Evolutionary conservation across 306 rosid species (phyloP).

Genomic region (Castanospermum australe): DNA sequence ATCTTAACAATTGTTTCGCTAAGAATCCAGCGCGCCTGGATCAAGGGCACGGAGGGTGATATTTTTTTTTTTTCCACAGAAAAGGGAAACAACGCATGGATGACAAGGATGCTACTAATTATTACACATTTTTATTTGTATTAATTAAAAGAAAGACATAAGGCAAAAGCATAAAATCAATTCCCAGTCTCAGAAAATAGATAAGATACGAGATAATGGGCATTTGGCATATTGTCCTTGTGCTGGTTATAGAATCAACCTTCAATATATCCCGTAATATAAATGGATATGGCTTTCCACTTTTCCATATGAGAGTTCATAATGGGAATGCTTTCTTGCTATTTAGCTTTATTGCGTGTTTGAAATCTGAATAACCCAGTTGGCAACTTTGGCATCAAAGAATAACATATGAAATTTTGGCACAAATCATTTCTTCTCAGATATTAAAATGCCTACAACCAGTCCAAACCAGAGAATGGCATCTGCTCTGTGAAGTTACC

Average conservation of each 20-base stretch:
- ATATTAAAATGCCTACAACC: neutral
- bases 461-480: slow-evolving; percentile 4
- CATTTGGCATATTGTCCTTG: neutral
- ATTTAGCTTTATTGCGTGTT: neutral
- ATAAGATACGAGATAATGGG: too few relatives aligned
- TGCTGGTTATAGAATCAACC: neutral
- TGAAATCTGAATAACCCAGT: neutral
- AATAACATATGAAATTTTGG: neutral
- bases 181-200: neutral
- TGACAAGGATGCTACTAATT: neutral
- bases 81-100: neutral
- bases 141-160: neutral
- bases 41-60: neutral
- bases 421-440: neutral
- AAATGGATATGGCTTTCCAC: neutral
- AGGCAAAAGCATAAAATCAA: neutral
- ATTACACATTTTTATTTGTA: neutral
- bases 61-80: neutral
- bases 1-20: neutral
- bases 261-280: neutral
- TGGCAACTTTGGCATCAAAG: slow-evolving; percentile 11
- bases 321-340: neutral
- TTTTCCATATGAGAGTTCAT: neutral
- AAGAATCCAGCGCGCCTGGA: neutral
- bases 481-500: neutral